Percentiles rank a stretch among this genome's conserved stretches.
These are phyloP conservation scores for Oxalis stricta DNA, from an alignment of 441 rosid species.

Conservation along the genomic window DNA sequence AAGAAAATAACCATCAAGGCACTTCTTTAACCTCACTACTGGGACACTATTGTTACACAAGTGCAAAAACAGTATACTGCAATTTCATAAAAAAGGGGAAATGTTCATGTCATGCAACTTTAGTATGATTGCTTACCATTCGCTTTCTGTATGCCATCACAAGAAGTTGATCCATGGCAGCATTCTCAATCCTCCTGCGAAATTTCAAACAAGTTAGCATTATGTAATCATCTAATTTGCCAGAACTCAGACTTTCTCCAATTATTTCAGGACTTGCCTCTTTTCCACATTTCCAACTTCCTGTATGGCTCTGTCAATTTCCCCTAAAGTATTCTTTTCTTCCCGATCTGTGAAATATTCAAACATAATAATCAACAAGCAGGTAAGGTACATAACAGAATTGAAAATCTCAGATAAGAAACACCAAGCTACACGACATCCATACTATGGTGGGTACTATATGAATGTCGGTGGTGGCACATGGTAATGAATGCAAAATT, in stretches of 20 bases:
- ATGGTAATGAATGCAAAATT: too few relatives aligned
- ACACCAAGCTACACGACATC: too few relatives aligned
- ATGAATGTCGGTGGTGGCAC: too few relatives aligned
- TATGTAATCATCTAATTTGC: slow-evolving; percentile 1
- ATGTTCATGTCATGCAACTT: too few relatives aligned
- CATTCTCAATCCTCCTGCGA: slow-evolving; percentile 58
- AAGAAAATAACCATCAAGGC: background rate
- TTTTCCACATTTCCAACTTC: slow-evolving; percentile 38
- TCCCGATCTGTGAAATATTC: slow-evolving; percentile 35
- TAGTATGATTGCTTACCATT: slow-evolving; percentile 39
- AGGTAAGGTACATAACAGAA: background rate
- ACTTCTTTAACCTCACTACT: background rate
- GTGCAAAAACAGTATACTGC: background rate
- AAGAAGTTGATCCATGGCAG: slow-evolving; percentile 77
- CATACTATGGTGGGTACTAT: too few relatives aligned
- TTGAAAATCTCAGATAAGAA: background rate
- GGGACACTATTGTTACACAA: background rate
- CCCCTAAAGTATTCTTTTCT: slow-evolving; percentile 47
- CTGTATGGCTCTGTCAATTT: slow-evolving; percentile 41
- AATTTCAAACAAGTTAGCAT: slow-evolving; percentile 10
- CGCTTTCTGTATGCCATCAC: slow-evolving; percentile 73
- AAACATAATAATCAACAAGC: slow-evolving; percentile 6
- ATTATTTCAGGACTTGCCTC: slow-evolving; percentile 28
- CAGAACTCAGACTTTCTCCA: slow-evolving; percentile 7
- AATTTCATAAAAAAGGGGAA: background rate